These are phyloP conservation scores for Pontederia paniculata DNA, from an alignment of 176 grass and related monocot species.

Conservation along the genomic window DNA sequence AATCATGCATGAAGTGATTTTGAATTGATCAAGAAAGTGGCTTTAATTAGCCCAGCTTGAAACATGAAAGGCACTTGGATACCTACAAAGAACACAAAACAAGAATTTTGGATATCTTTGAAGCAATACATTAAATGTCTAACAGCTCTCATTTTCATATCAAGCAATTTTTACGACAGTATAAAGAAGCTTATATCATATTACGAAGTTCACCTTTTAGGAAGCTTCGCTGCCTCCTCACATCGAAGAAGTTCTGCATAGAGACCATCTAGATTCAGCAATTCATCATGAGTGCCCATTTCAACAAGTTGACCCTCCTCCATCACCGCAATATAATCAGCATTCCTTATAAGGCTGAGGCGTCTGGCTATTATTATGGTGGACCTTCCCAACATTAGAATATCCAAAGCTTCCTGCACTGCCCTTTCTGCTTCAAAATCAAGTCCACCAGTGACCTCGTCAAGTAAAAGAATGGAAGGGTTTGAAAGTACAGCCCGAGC, in stretches of 20 bases:
- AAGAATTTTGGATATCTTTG: neutral
- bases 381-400: conserved; percentile 98
- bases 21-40: too few species aligned
- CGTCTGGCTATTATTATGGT: conserved; percentile 99
- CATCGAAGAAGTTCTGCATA: conserved; percentile 95
- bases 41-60: too few species aligned
- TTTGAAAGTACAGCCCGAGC: conserved; percentile 92
- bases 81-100: too few species aligned
- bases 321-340: conserved; percentile 99
- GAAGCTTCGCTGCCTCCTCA: conserved; percentile 96
- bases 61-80: too few species aligned
- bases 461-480: conserved; percentile 93
- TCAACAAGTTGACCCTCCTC: conserved; percentile 98
- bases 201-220: conserved; percentile 55
- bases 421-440: conserved; percentile 99
- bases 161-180: conserved; percentile 9
- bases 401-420: conserved; percentile 92
- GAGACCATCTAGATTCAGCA: conserved; percentile 82
- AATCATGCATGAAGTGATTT: too few species aligned
- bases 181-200: neutral
- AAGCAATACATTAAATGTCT: neutral
- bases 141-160: neutral
- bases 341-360: conserved; percentile 87
- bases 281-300: conserved; percentile 97
- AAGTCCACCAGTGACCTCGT: conserved; percentile 95